These are phyloP conservation scores for Talaromyces trachyspermus DNA, from an alignment of 495 filamentous ascomycete species.

Conservation along the genomic window DNA sequence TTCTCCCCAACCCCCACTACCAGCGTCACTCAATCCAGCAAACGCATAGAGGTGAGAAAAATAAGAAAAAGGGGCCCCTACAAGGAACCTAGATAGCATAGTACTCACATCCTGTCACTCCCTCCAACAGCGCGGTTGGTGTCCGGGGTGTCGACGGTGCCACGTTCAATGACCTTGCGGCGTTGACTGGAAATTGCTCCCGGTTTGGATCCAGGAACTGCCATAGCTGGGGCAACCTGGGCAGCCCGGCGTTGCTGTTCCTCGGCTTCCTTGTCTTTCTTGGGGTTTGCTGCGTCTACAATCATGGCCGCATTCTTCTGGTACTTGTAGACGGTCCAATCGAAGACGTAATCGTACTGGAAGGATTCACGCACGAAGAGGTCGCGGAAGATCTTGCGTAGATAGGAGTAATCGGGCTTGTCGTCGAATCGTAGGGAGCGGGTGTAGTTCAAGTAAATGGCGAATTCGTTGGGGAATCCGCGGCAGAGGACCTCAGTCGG, in stretches of 20 bases:
- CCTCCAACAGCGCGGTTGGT: slow-evolving; percentile 82
- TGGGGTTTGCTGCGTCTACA: slow-evolving; percentile 61
- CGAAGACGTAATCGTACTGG: slow-evolving; percentile 99
- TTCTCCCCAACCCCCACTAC: slow-evolving; percentile 51
- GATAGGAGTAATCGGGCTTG: slow-evolving; percentile 99
- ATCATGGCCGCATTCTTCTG: slow-evolving; percentile 97
- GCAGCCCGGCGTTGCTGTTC: slow-evolving; percentile 58
- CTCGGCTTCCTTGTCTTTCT: slow-evolving; percentile 69
- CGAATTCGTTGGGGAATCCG: slow-evolving; percentile 98
- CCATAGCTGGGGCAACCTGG: slow-evolving; percentile 53
- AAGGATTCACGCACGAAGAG: slow-evolving; percentile 98
- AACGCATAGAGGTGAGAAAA: slow-evolving; percentile 66
- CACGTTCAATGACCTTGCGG: slow-evolving; percentile 75
- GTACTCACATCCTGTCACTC: slow-evolving; percentile 99
- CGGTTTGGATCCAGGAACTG: slow-evolving; percentile 55
- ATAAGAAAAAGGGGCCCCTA: slow-evolving; percentile 62
- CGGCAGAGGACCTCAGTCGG: slow-evolving; percentile 98
- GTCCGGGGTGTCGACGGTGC: slow-evolving; percentile 67
- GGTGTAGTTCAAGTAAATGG: slow-evolving; percentile 99
- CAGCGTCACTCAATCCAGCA: slow-evolving; percentile 71
- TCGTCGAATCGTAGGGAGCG: slow-evolving; percentile 98
- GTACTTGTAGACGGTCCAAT: slow-evolving; percentile 99
- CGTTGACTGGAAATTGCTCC: slow-evolving; percentile 68
- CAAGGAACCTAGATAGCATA: slow-evolving; percentile 74
- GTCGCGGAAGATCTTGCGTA: slow-evolving; percentile 99